Percentiles rank a stretch among this genome's conserved stretches.
These are phyloP conservation scores for Phytophthora tentaculata DNA, from an alignment of 352 stramenopile genomes.

Conservation along the genomic window DNA sequence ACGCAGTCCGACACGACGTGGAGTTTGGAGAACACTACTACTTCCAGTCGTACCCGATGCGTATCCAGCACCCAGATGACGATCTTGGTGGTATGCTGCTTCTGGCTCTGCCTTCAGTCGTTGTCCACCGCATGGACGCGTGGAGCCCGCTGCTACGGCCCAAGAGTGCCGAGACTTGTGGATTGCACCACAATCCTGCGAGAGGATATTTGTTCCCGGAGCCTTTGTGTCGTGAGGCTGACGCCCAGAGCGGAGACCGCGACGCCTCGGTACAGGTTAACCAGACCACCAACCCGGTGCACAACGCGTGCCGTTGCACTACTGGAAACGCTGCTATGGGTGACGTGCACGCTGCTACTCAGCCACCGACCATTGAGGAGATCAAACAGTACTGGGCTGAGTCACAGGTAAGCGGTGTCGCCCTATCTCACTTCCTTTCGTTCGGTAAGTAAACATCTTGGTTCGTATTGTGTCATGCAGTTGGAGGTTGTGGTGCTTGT, in stretches of 20 bases:
- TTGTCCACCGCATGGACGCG: constrained; percentile 94
- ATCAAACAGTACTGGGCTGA: constrained; percentile 82
- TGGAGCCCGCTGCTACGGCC: constrained; percentile 91
- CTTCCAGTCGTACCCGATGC: constrained; percentile 94
- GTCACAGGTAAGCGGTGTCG: constrained; percentile 55
- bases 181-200: constrained; percentile 69
- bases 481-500: constrained; percentile 97
- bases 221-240: constrained; percentile 57
- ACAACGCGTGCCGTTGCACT: constrained; percentile 56
- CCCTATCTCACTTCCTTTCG: neutral
- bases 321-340: constrained; percentile 24
- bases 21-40: constrained; percentile 79
- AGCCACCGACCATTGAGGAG: constrained; percentile 49
- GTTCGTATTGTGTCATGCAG: constrained; percentile 38
- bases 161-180: constrained; percentile 49
- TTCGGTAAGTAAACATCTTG: constrained; percentile 14
- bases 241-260: constrained; percentile 69
- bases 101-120: constrained; percentile 89
- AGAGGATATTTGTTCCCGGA: constrained; percentile 76
- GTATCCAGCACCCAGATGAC: constrained; percentile 94
- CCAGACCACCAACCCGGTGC: constrained; percentile 29
- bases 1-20: constrained; percentile 89
- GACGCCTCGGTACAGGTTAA: constrained; percentile 47
- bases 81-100: constrained; percentile 91
- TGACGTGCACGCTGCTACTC: constrained; percentile 29